A percentile compares a stretch with the other conserved stretches of the same genome.
phyloP scores from a whole-genome alignment of 225 moss, liverwort and hornwort genomes.

The Bryum argenteum region DNA sequence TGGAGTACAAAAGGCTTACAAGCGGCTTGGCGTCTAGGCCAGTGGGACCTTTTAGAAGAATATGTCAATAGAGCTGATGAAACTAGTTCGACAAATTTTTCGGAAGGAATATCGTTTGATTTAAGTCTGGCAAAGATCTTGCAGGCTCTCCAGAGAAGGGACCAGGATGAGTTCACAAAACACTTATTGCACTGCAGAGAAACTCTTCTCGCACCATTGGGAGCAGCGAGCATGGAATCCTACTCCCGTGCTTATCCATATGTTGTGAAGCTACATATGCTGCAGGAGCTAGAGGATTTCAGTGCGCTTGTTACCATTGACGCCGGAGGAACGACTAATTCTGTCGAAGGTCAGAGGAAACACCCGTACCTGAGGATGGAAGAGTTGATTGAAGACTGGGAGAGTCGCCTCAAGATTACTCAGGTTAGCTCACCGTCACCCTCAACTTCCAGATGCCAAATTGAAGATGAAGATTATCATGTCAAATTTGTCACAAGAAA shows the following conservation, averaged over 20 bases:
- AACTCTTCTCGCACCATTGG: conserved; percentile 84
- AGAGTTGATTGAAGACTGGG: conserved; percentile 92
- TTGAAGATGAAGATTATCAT: conserved; percentile 25
- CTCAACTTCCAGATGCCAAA: conserved; percentile 11
- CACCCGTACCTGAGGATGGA: conserved; percentile 68
- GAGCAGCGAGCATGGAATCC: conserved; percentile 99
- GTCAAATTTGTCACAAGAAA: neutral
- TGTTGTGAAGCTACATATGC: conserved; percentile 94
- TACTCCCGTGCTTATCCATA: conserved; percentile 97
- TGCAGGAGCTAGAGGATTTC: conserved; percentile 97
- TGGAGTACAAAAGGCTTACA: conserved; percentile 94
- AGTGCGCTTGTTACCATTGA: conserved; percentile 69
- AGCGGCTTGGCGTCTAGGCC: conserved; percentile 99
- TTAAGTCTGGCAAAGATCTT: conserved; percentile 85
- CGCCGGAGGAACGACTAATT: conserved; percentile 38
- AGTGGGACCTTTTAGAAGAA: conserved; percentile 96
- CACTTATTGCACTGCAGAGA: conserved; percentile 77
- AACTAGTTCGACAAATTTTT: conserved; percentile 53
- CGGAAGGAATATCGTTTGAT: conserved; percentile 75
- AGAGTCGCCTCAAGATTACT: conserved; percentile 87
- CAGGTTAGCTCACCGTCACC: conserved; percentile 45
- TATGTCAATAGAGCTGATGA: conserved; percentile 77
- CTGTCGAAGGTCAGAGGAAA: conserved; percentile 57
- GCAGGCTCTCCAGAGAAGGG: conserved; percentile 80
- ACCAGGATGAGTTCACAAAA: conserved; percentile 65